Evolutionary conservation across 371 early-diverging fungal species (phyloP), one percentile per base, ranked within the genome.

Genomic region (Coelomomyces lativittatus): DNA sequence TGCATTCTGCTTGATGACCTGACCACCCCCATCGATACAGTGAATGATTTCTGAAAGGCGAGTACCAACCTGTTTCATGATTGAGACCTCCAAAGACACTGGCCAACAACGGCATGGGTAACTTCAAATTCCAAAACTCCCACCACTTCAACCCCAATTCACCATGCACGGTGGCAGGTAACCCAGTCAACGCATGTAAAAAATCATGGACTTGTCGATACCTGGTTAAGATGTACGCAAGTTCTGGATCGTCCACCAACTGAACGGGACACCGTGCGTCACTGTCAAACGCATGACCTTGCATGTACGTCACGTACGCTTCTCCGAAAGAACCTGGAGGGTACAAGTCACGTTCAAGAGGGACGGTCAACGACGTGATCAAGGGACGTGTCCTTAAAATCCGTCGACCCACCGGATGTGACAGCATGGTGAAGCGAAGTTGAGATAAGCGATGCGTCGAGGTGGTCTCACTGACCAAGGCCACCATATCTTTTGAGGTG

Each of bases 161-260:
- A 41, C 81, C 89, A 52, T 86, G 85, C 7, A 92, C 85, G 2
- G 85, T 77, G 1, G 85, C 81, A 7, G 84, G 80, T 25, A 91
- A 50, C 12, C 84, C 90, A 10, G 85, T 79, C 39, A 95, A 54
- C 7, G 83, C 76, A 56, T 95, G 96, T 57, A 80, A 87, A 53
- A 92, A 88, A 57, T 95, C 95, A 51, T 93, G 95, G 25, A 82
- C 78, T 59, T 92, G 81, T 4, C 96, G 80, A 56, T 91, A 90
- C 44, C 96, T 67, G 51, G 70, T 70, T 79, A 95, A 84, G 27
- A 95, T 83, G 54, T 90, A 95, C 4, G 91, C 91, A 25, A 90
- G 58, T 48, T 93, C 93, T 32, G 78, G 80, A 56, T 85, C 81
- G 50, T 85, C 83, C 8, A 91, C 80, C 57, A 51, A 6, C n/a